Base-by-base conservation (phyloP, 2,329 filamentous ascomycete species). In the Fusarium verrucosum region DNA sequence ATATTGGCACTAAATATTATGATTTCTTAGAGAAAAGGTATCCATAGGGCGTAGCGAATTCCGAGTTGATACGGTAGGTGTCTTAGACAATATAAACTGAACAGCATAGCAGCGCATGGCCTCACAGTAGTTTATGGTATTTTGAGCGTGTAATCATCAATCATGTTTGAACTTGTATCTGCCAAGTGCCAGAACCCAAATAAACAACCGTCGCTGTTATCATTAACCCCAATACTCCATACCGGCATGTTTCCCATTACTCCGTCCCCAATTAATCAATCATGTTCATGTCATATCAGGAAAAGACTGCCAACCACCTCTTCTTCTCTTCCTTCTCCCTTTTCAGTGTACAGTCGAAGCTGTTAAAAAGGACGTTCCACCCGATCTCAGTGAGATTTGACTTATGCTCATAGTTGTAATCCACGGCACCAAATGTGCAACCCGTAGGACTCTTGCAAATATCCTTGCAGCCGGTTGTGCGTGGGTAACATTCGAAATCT, bases 381-480 rank as follows among this genome's bases (percentile, higher is more conserved):
- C 72, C 53, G 41, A 83, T 79, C 25, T 73, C 74, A 23, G 76
- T 73, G 47, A 85, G 68, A 68, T 85, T 77, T 71, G 75, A 80
- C 73, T 83, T 84, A 76, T 82, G 52, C 53, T 74, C 68, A 68
- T 80, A 82, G 61, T 72, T 65, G 64, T 79, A 84, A 66, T 78
- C 77, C 44, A 86, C 75, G 9, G 76, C 69, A 32, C 83, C 83
- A 57, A 83, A 78, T 0, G 83, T 85, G 74, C 83, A 86, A 32
- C 83, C 83, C 40, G 79, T 81, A 4, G 82, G 82, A 42, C 82
- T 83, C 6, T 49, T 80, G 77, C 83, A 86, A 58, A 79, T 74
- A 20, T 72, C 74, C 30, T 73, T 74, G 70, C 83, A 85, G 22
- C 70, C 52, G 50, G 69, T 67, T 9, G 77, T 70, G 58, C 77